Conservation (phyloP, 179 eudicot genomes). For the Carnegiea gigantea region DNA sequence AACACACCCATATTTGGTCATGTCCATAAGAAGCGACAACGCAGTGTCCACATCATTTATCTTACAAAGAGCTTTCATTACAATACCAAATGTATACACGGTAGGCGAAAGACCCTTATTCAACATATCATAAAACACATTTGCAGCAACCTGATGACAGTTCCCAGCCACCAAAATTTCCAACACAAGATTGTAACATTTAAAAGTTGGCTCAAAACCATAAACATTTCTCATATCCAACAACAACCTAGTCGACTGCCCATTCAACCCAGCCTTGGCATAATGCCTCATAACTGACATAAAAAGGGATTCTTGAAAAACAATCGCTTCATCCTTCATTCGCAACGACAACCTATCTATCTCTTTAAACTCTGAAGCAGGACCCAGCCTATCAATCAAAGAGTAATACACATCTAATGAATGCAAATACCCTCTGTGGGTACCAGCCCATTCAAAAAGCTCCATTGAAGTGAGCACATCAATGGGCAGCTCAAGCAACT, state of each 20-base stretch:
- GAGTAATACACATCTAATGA: constrained; percentile 78
- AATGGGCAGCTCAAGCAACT: constrained; percentile 76
- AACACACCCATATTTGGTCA: constrained; percentile 94
- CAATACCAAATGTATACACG: constrained; percentile 69
- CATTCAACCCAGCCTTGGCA: constrained; percentile 78
- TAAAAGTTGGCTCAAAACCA: constrained; percentile 62
- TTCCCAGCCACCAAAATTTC: constrained; percentile 69
- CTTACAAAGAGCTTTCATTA: constrained; percentile 80
- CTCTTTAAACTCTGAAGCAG: constrained; percentile 56
- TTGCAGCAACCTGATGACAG: constrained; percentile 60
- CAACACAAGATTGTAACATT: constrained; percentile 79
- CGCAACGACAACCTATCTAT: constrained; percentile 62
- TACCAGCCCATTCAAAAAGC: constrained; percentile 68
- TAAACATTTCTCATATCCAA: constrained; percentile 78
- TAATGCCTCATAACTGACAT: constrained; percentile 74
- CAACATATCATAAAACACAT: constrained; percentile 88
- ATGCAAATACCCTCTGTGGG: constrained; percentile 73
- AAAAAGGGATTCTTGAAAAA: constrained; percentile 66
- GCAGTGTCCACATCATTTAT: constrained; percentile 75
- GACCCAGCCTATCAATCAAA: constrained; percentile 68
- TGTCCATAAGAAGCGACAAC: constrained; percentile 75
- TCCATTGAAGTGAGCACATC: constrained; percentile 77
- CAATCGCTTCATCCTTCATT: constrained; percentile 77
- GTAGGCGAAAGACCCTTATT: constrained; percentile 74
- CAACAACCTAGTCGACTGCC: constrained; percentile 83